Conservation (phyloP, 371 early-diverging fungal species). For the Phascolomyces articulosus region DNA sequence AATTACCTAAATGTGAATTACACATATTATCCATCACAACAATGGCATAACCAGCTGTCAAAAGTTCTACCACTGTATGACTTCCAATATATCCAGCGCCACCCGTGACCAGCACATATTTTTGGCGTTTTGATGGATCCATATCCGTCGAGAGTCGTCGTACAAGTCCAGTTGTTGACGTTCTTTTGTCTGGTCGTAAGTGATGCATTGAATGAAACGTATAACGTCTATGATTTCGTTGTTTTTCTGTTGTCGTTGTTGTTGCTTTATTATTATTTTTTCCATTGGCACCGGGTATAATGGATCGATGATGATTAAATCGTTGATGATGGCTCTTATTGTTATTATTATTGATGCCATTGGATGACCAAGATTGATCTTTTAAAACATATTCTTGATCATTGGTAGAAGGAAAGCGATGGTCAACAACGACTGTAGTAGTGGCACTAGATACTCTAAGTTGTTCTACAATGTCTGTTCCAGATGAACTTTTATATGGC, state of each 20-base stretch:
- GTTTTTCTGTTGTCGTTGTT: neutral
- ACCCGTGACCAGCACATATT: constrained; percentile 82
- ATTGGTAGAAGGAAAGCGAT: too few species aligned
- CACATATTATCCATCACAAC: constrained; percentile 83
- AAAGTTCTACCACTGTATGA: constrained; percentile 83
- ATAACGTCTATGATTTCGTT: constrained; percentile 15
- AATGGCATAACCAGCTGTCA: constrained; percentile 70
- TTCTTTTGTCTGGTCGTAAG: constrained; percentile 4
- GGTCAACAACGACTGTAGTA: too few species aligned
- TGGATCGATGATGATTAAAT: neutral
- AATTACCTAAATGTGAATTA: constrained; percentile 59
- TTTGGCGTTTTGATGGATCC: constrained; percentile 29
- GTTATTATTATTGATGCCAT: neutral
- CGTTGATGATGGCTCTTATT: constrained; percentile 8
- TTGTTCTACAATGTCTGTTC: constrained; percentile 11
- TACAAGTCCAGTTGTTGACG: neutral
- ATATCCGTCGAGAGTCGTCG: constrained; percentile 18
- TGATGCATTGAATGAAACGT: constrained; percentile 13
- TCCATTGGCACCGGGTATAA: neutral
- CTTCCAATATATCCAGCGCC: constrained; percentile 93
- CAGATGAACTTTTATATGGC: constrained; percentile 5
- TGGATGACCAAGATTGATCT: constrained; percentile 2
- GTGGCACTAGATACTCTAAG: neutral
- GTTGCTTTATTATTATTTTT: neutral
- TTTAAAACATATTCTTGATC: neutral